A percentile compares a stretch with the other conserved stretches of the same genome.
These are phyloP conservation scores for Geoglossum cookeanum DNA, from an alignment of 2,329 filamentous ascomycete genomes.

Conservation along the genomic window DNA sequence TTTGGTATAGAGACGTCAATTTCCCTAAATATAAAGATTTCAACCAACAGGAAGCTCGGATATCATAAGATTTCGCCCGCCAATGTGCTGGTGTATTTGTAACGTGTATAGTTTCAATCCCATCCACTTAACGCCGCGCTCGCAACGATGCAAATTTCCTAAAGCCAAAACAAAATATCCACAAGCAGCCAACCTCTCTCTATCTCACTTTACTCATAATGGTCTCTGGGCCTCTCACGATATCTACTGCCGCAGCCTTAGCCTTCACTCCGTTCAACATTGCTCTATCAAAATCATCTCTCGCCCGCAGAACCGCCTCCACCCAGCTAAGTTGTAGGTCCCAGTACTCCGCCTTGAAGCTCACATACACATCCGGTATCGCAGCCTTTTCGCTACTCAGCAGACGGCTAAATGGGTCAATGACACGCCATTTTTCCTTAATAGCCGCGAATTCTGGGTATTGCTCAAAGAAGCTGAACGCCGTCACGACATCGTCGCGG, in stretches of 20 bases:
- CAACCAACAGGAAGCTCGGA: background rate
- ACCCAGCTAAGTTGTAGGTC: constrained; percentile 92
- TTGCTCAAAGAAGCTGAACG: constrained; percentile 71
- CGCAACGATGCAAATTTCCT: background rate
- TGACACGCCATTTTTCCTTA: constrained; percentile 82
- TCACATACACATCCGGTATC: constrained; percentile 59
- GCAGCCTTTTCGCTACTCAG: constrained; percentile 49
- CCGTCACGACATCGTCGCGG: constrained; percentile 76
- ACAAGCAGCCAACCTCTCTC: background rate
- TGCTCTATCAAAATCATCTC: constrained; percentile 84
- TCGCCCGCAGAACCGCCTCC: constrained; percentile 65
- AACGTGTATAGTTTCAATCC: background rate
- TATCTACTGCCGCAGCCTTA: constrained; percentile 66
- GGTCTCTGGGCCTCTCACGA: constrained; percentile 58
- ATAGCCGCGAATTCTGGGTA: constrained; percentile 54
- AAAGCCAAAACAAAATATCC: background rate
- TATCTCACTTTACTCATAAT: constrained; percentile 87
- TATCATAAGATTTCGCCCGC: background rate
- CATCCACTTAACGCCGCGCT: background rate
- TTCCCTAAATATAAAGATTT: background rate
- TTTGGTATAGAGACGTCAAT: too few relatives aligned
- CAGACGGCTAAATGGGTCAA: constrained; percentile 64
- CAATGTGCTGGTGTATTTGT: background rate
- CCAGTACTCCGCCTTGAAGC: constrained; percentile 77
- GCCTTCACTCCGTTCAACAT: constrained; percentile 82